Conservation (phyloP, 192 early-diverging fungal genomes). For the Backusella parvicylindrica region DNA sequence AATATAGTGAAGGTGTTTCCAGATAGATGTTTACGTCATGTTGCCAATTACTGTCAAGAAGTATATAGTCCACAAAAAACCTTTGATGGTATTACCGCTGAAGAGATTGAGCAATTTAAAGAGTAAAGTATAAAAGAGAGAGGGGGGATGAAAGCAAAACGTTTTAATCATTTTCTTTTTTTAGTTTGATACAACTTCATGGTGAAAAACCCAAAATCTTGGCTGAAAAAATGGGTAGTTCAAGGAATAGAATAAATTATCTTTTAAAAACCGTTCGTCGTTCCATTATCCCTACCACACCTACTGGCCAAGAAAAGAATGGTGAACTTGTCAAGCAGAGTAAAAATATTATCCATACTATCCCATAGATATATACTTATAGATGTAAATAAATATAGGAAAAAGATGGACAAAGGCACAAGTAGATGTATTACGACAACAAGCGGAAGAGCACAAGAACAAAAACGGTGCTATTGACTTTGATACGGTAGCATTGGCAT, state of each 20-base stretch:
- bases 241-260: background rate
- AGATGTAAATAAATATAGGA: background rate
- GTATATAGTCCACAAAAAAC: background rate
- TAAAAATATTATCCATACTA: background rate
- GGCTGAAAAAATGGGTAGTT: background rate
- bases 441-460: background rate
- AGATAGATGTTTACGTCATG: background rate
- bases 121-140: background rate
- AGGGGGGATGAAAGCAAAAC: background rate
- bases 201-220: background rate
- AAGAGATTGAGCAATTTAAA: background rate
- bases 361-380: background rate
- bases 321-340: background rate
- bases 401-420: background rate
- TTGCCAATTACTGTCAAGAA: background rate
- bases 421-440: background rate
- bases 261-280: background rate
- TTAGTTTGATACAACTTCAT: background rate
- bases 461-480: background rate
- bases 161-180: background rate
- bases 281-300: background rate
- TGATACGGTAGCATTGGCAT: background rate
- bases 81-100: background rate
- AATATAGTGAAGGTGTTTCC: slow-evolving; percentile 1
- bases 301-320: background rate